These are phyloP conservation scores for Centella asiatica DNA, from an alignment of 129 eudicot genomes.

Conservation along the genomic window DNA sequence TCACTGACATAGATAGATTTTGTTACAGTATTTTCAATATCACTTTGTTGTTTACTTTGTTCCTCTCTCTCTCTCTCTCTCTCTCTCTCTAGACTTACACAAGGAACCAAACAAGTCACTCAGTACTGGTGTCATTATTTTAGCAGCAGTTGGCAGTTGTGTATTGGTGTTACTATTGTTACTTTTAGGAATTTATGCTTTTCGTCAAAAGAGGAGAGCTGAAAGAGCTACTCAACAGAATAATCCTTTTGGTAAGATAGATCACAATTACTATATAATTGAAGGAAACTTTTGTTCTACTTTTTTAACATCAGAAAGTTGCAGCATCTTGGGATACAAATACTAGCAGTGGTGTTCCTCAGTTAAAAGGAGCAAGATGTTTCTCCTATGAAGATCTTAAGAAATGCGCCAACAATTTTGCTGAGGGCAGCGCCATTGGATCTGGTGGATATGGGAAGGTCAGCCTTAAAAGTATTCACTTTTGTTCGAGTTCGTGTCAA, in stretches of 20 bases:
- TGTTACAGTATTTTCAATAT: not conserved
- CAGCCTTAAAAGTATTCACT: conserved; percentile 3
- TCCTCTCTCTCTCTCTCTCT: not conserved
- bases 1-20: not conserved
- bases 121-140: conserved; percentile 30
- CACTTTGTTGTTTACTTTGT: too few relatives aligned
- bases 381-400: conserved; percentile 61
- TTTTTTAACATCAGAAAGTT: conserved; percentile 5
- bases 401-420: conserved; percentile 54
- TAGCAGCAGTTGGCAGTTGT: conserved; percentile 35
- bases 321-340: conserved; percentile 66
- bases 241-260: conserved; percentile 55
- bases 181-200: conserved; percentile 45
- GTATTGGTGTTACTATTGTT: conserved; percentile 33
- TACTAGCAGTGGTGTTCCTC: conserved; percentile 52
- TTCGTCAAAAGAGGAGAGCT: conserved; percentile 39
- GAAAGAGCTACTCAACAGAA: conserved; percentile 29
- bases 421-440: conserved; percentile 50
- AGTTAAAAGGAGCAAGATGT: conserved; percentile 53
- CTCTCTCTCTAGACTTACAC: conserved; percentile 23
- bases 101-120: conserved; percentile 25
- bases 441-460: conserved; percentile 84
- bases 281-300: not conserved
- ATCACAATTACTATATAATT: not conserved
- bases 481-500: not conserved